These are phyloP conservation scores for Arabidopsis suecica DNA, from an alignment of 345 rosid genomes.

Conservation along the genomic window DNA sequence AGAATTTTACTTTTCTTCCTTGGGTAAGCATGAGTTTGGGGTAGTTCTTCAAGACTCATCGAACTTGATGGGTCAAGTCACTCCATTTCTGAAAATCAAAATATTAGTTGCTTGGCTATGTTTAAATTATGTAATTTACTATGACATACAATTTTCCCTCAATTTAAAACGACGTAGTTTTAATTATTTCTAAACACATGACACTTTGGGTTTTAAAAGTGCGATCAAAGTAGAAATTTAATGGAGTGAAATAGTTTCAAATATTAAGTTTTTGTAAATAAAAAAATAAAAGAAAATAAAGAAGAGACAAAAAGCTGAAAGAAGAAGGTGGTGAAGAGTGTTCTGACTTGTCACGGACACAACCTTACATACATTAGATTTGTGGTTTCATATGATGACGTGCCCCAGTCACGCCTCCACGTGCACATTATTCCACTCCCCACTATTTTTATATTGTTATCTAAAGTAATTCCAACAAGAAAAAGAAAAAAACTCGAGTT, in stretches of 20 bases:
- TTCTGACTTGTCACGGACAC: constrained; percentile 39
- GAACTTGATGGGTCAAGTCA: constrained; percentile 68
- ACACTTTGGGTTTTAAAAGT: no score
- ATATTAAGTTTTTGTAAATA: background rate
- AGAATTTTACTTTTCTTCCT: constrained; percentile 70
- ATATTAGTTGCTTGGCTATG: background rate
- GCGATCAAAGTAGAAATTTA: background rate
- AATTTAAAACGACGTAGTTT: no score
- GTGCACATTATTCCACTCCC: constrained; percentile 45
- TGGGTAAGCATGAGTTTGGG: constrained; percentile 71
- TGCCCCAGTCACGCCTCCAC: constrained; percentile 47
- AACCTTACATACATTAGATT: constrained; percentile 25
- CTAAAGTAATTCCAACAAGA: background rate
- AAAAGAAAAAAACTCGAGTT: background rate
- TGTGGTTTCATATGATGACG: constrained; percentile 45
- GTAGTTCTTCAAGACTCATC: constrained; percentile 63
- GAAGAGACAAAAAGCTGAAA: constrained; percentile 47
- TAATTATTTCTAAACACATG: no score
- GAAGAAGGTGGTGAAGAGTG: constrained; percentile 40
- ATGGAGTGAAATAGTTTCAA: background rate
- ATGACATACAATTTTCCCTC: background rate
- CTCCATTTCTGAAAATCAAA: constrained; percentile 66
- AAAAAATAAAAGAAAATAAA: constrained; percentile 4
- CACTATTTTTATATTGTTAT: constrained; percentile 10
- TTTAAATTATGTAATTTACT: background rate